Conservation (phyloP, 768 basidiomycete genomes). For the Pleurotus salmoneostramineus region DNA sequence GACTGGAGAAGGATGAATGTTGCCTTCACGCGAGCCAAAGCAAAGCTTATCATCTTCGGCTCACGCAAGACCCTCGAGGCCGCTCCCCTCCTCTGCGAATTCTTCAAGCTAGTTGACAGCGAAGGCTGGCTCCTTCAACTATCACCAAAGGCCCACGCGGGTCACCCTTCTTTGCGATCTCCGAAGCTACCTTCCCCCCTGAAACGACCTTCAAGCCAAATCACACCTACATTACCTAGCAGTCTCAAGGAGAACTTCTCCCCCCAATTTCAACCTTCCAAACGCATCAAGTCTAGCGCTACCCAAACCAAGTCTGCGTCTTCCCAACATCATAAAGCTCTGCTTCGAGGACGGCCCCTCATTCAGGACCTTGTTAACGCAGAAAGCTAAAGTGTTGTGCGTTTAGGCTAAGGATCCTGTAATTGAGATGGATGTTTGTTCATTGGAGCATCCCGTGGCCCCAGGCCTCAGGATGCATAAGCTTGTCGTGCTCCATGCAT, state of each 20-base stretch:
- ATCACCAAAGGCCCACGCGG: constrained; percentile 44
- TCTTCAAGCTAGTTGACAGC: constrained; percentile 73
- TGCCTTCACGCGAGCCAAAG: constrained; percentile 88
- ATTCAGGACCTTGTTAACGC: constrained; percentile 2
- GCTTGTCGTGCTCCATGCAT: no score
- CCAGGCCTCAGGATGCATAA: no score
- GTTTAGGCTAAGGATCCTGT: no score
- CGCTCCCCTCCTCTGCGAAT: constrained; percentile 61
- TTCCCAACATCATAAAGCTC: background rate
- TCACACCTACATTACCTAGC: background rate
- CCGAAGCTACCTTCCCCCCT: background rate
- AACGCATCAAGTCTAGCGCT: background rate
- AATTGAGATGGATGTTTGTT: no score
- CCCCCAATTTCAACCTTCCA: background rate
- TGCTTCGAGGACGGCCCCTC: background rate
- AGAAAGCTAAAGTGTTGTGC: background rate
- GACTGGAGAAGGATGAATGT: constrained; percentile 98
- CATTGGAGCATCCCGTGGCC: no score
- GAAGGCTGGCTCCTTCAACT: constrained; percentile 70
- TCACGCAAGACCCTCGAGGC: constrained; percentile 71
- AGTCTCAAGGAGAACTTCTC: background rate
- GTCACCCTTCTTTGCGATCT: constrained; percentile 30
- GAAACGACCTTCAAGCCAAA: background rate
- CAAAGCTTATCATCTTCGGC: constrained; percentile 89
- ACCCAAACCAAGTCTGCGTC: background rate